Evolutionary conservation across 192 early-diverging fungal genomes (phyloP).

Genomic region (Rhizophagus sp.): DNA sequence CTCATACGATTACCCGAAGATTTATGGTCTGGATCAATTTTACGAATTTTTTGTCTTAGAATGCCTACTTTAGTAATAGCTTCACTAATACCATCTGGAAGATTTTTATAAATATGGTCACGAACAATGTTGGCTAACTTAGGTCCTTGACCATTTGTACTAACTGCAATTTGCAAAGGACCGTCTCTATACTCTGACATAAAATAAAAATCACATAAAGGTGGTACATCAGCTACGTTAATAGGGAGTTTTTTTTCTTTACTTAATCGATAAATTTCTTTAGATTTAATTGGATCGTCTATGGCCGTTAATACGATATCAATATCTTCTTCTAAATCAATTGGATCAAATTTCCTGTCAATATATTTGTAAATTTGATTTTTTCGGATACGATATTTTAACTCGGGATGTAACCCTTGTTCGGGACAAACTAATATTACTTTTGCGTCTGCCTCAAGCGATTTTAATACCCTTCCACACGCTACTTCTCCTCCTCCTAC

Average conservation of each 20-base stretch:
- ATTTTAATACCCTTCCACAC: conserved; percentile 77
- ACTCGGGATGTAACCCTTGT: conserved; percentile 63
- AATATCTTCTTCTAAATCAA: conserved; percentile 52
- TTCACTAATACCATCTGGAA: conserved; percentile 62
- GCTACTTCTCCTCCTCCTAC: conserved; percentile 89
- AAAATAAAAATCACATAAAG: conserved; percentile 92
- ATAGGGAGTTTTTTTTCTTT: conserved; percentile 75
- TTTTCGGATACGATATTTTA: conserved; percentile 57
- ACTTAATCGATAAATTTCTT: conserved; percentile 66
- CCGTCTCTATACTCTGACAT: conserved; percentile 82
- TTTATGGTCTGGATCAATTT: conserved; percentile 62
- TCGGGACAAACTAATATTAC: conserved; percentile 77
- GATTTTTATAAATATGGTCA: conserved; percentile 58
- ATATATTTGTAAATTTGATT: conserved; percentile 56
- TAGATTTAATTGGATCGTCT: conserved; percentile 69
- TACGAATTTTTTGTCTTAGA: conserved; percentile 63
- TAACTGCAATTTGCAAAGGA: conserved; percentile 87
- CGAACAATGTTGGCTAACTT: conserved; percentile 84
- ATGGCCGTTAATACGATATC: conserved; percentile 76
- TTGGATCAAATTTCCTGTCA: conserved; percentile 52
- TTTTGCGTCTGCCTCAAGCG: conserved; percentile 76
- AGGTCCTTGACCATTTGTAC: conserved; percentile 86
- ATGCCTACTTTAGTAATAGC: conserved; percentile 73
- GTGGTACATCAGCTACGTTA: conserved; percentile 90
- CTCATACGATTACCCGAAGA: conserved; percentile 75